Evolutionary conservation across 2,329 filamentous ascomycete species (phyloP).

Genomic region (Penicillium sp.): DNA sequence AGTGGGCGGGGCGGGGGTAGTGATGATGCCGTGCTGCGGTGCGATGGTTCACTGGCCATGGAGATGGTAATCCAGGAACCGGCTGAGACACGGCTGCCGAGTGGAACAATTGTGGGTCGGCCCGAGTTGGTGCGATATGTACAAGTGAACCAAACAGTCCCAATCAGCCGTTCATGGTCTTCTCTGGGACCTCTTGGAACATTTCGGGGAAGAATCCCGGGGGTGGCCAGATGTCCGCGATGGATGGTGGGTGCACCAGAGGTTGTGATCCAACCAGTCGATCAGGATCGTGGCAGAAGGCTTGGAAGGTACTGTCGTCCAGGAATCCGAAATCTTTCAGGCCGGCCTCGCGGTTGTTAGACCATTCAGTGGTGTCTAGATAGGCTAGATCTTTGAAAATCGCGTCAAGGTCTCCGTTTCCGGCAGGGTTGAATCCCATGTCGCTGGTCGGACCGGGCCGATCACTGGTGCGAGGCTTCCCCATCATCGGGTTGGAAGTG

Average conservation of each 20-base stretch:
- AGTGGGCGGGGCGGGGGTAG: neutral
- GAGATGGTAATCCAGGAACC: neutral
- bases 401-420: conserved; percentile 39
- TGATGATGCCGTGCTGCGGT: neutral
- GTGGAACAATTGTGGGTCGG: neutral
- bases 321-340: conserved; percentile 47
- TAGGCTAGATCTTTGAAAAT: conserved; percentile 49
- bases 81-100: neutral
- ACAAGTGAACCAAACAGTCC: neutral
- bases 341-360: conserved; percentile 41
- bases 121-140: neutral
- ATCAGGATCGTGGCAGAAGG: conserved; percentile 48
- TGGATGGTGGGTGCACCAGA: conserved; percentile 39
- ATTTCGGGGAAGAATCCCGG: conserved; percentile 45
- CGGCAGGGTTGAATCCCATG: conserved; percentile 4
- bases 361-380: conserved; percentile 48
- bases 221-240: conserved; percentile 46
- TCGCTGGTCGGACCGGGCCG: conserved; percentile 12
- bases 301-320: conserved; percentile 47
- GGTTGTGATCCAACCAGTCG: conserved; percentile 39
- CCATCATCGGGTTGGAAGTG: conserved; percentile 26
- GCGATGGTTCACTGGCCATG: neutral
- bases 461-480: conserved; percentile 14
- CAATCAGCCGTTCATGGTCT: conserved; percentile 22
- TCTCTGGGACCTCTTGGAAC: conserved; percentile 32